Base-by-base conservation (phyloP, 148 eudicot genomes). In the Nepenthes mirabilis region DNA sequence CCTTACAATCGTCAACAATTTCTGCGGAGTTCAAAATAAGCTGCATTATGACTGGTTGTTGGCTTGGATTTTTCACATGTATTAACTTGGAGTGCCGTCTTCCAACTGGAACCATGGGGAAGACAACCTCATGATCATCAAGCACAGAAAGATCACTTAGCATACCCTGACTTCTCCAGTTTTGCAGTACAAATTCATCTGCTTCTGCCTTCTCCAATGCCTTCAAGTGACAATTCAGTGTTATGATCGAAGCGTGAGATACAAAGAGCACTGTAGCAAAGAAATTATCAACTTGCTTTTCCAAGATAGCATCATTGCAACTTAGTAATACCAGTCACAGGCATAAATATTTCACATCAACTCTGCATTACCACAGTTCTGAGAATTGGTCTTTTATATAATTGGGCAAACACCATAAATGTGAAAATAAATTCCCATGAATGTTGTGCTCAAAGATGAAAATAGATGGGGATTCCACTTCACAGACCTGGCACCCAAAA, bases 91-190 rank as follows among this genome's bases (percentile, higher is more conserved):
- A 74, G 57, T 40, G 65, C 71, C 81, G 65, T 66, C 66, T 81
- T 54, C 87, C 87, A 61, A 91, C 63, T 48, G 70, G 82, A 66
- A 85, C 81, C 49, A 63, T 62, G 9, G 93, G 79, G 71, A 83
- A 88, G 37, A 79, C 37, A 23, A 88, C 60, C 74, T 80, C 90
- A 6, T 72, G 69, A 50, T 69, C 70, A 49, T 78, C 76, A 53
- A 88, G 83, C 56, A 85, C 74, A 65, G 78, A 78, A 69, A 77
- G 65, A 36, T 59, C 74, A 32, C 64, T 75, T 36, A 57, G 53
- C 10, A 79, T 80, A 36, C 80, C 81, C 67, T 83, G 96, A 68
- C 77, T 72, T 69, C 72, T 85, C 96, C 88, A 80, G 68, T 67
- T 83, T 60, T 56, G 59, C 47, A 77, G 85, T 57, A 83, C 72